Base-by-base conservation (phyloP, 257 asterid species). In the Avicennia marina region DNA sequence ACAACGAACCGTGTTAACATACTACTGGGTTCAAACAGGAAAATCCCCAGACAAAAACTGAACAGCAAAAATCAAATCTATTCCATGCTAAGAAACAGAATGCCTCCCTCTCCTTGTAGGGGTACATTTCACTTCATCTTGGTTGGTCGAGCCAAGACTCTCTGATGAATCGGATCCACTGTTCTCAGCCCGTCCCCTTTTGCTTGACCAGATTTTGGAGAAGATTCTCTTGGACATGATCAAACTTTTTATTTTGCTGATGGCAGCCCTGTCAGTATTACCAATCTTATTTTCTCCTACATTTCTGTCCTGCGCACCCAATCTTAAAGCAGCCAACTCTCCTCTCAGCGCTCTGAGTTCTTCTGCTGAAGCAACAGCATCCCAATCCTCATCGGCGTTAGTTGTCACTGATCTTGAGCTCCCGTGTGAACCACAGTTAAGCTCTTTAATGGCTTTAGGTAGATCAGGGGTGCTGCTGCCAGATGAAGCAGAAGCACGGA, bases 351-450 rank as follows among this genome's bases (percentile, higher is more conserved):
- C 81, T 39, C 72, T 71, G 27, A 86, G 87, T 72, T 86, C 95
- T 47, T 86, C 89, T 0, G 78, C 82, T 3, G 90, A 75, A 11
- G 84, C 88, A 18, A 76, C 74, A 2, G 75, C 87, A 16, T 86
- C 95, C 95, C 95, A 86, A 2, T 83, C 95, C 59, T 83, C 95
- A 41, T 86, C 95, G 20, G 81, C 70, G 64, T 77, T 75, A 9
- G 86, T 75, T 2, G 82, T 72, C 11, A 79, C 81, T 4, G 94
- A 65, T 62, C 94, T 71, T 20, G 95, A 72, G 51, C 93, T 86
- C 39, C 85, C 82, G 12, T 75, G 67, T 2, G 89, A 82, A 21
- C 71, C 58, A 6, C 70, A 57, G 71, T 65, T 82, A 12, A 83
- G 79, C 61, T 81, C 89, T 59, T 76, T 74, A 13, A 82, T 69